Evolutionary conservation across 805 yeast genomes (phyloP).

Genomic region (Myxozyma nipponensis): DNA sequence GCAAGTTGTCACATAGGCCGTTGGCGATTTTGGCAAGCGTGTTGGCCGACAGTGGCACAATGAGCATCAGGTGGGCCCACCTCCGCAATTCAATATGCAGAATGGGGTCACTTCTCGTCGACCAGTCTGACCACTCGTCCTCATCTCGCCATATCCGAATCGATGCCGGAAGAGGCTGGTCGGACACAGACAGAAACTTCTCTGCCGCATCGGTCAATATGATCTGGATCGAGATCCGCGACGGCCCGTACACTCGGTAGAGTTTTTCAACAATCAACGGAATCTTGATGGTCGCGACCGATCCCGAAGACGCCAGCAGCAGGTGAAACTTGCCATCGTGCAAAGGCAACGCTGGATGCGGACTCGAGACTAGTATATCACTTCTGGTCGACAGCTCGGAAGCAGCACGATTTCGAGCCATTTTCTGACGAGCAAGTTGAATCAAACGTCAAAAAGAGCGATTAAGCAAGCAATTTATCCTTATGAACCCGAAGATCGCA

Average conservation of each 20-base stretch:
- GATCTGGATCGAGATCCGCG: conserved; percentile 75
- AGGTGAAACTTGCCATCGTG: conserved; percentile 87
- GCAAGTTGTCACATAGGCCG: conserved; percentile 87
- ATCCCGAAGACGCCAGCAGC: conserved; percentile 88
- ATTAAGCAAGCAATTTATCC: too few species aligned
- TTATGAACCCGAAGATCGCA: too few species aligned
- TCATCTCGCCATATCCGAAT: conserved; percentile 87
- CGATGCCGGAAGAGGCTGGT: conserved; percentile 52
- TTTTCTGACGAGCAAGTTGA: too few species aligned
- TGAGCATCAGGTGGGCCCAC: conserved; percentile 92
- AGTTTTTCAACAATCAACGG: conserved; percentile 85
- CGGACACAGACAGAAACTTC: conserved; percentile 53
- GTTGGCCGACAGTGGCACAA: conserved; percentile 94
- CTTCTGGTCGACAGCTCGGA: neutral
- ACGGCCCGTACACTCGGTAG: conserved; percentile 70
- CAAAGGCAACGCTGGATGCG: conserved; percentile 23
- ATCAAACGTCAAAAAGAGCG: too few species aligned
- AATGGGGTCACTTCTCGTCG: conserved; percentile 77
- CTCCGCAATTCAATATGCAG: conserved; percentile 89
- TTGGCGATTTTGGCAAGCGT: conserved; percentile 83
- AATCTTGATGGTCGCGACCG: conserved; percentile 93
- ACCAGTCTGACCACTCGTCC: conserved; percentile 95
- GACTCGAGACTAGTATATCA: conserved; percentile 4
- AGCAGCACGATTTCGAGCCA: neutral
- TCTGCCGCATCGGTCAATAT: conserved; percentile 83